These are phyloP conservation scores for Lachnellula suecica DNA, from an alignment of 2,329 filamentous ascomycete species.

Conservation along the genomic window DNA sequence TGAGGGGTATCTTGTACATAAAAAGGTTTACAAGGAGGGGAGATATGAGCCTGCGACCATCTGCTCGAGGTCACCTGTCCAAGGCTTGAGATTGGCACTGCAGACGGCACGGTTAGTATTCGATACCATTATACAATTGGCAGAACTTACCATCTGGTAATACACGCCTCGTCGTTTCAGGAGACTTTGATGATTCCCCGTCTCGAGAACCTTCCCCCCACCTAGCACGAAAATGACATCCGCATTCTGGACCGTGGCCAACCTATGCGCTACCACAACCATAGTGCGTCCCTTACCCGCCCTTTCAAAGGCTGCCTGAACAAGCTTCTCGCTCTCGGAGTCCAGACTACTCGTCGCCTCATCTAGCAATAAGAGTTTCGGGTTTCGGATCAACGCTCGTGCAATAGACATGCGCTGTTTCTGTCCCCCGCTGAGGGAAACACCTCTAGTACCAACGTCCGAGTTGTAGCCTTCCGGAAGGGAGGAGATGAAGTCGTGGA, in stretches of 20 bases:
- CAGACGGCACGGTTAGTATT: not conserved
- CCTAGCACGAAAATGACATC: constrained; percentile 31
- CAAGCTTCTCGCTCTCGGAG: constrained; percentile 54
- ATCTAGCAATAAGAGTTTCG: constrained; percentile 53
- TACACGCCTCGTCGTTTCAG: constrained; percentile 28
- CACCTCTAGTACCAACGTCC: constrained; percentile 44
- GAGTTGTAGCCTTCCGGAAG: constrained; percentile 52
- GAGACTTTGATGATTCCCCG: constrained; percentile 26
- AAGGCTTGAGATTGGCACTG: constrained; percentile 33
- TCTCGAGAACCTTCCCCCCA: constrained; percentile 29
- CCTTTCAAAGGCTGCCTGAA: constrained; percentile 66
- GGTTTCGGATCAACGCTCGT: constrained; percentile 51
- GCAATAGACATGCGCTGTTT: constrained; percentile 56
- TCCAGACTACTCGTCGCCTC: constrained; percentile 59
- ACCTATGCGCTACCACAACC: constrained; percentile 73
- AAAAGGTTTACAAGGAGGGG: not conserved
- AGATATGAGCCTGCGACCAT: not conserved
- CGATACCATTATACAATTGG: not conserved
- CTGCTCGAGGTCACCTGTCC: constrained; percentile 21
- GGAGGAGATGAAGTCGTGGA: constrained; percentile 50
- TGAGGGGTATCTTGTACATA: not conserved
- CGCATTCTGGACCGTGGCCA: constrained; percentile 76
- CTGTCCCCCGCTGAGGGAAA: constrained; percentile 52
- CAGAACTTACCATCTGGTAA: constrained; percentile 29
- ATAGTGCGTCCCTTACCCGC: constrained; percentile 67